Evolutionary conservation across 2,329 filamentous ascomycete species (phyloP).

Genomic region (Exophiala sp.): DNA sequence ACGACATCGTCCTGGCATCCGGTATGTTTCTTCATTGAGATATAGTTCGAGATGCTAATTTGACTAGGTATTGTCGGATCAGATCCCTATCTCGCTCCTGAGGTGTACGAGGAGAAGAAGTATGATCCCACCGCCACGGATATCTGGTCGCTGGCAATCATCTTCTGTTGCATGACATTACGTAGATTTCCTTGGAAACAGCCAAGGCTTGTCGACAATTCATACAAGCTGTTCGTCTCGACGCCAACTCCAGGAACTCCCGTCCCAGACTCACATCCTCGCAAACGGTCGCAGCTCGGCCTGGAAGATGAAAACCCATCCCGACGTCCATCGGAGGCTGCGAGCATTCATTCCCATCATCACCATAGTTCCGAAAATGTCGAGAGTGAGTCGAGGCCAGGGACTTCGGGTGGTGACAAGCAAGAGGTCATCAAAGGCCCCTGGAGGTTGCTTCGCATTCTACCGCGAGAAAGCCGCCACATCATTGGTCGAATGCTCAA

Average conservation of each 20-base stretch:
- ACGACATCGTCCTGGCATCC: slow-evolving; percentile 73
- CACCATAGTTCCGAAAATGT: slow-evolving; percentile 20
- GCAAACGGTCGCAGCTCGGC: slow-evolving; percentile 28
- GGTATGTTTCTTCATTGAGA: slow-evolving; percentile 51
- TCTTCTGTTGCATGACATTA: slow-evolving; percentile 98
- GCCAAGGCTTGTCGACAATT: slow-evolving; percentile 85
- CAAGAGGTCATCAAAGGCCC: slow-evolving; percentile 86
- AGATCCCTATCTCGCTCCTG: slow-evolving; percentile 92
- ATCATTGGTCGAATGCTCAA: slow-evolving; percentile 93
- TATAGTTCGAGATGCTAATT: not conserved
- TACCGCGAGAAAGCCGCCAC: slow-evolving; percentile 84
- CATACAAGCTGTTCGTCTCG: slow-evolving; percentile 87
- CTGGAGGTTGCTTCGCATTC: slow-evolving; percentile 79
- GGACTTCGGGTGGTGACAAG: slow-evolving; percentile 43
- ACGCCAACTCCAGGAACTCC: slow-evolving; percentile 69
- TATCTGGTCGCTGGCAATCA: slow-evolving; percentile 97
- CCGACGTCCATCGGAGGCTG: slow-evolving; percentile 16
- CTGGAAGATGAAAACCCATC: slow-evolving; percentile 11
- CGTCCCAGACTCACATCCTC: slow-evolving; percentile 40
- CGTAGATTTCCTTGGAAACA: slow-evolving; percentile 96
- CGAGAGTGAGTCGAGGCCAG: slow-evolving; percentile 15
- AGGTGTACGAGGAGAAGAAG: slow-evolving; percentile 89
- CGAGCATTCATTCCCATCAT: slow-evolving; percentile 23
- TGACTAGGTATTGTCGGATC: slow-evolving; percentile 70
- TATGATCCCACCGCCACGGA: slow-evolving; percentile 94